These are phyloP conservation scores for Ascochyta fabae DNA, from an alignment of 2,329 filamentous ascomycete species.

Conservation along the genomic window DNA sequence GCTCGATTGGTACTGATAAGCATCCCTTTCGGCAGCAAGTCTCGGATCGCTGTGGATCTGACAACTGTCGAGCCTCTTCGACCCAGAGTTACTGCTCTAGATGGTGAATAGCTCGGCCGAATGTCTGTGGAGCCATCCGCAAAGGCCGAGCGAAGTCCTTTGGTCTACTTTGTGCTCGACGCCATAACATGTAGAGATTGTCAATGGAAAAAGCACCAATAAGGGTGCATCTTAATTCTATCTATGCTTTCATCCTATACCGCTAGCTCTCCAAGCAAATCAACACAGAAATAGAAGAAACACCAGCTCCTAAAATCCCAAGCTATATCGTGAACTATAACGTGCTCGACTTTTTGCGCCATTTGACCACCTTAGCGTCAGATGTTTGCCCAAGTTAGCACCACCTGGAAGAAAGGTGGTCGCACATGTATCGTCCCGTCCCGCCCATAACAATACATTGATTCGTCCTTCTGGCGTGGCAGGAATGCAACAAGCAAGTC, in stretches of 20 bases:
- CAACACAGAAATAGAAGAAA: constrained; percentile 5
- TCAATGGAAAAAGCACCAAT: neutral
- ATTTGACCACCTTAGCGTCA: neutral
- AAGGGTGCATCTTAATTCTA: constrained; percentile 2
- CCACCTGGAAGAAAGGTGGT: neutral
- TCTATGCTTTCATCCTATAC: constrained; percentile 8
- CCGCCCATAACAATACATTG: constrained; percentile 10
- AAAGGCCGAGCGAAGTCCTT: neutral
- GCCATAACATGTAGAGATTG: too few species aligned
- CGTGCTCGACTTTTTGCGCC: constrained; percentile 13
- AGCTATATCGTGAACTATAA: constrained; percentile 2
- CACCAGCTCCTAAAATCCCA: constrained; percentile 4
- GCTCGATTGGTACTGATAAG: constrained; percentile 5
- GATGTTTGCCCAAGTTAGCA: neutral
- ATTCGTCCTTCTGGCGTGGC: constrained; percentile 4
- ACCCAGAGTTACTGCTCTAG: neutral
- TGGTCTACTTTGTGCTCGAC: neutral
- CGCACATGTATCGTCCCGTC: constrained; percentile 12
- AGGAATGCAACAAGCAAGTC: constrained; percentile 7
- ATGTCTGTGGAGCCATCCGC: neutral
- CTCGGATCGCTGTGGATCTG: constrained; percentile 10
- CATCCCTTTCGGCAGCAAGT: neutral
- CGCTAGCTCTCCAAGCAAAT: constrained; percentile 5
- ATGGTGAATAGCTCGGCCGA: constrained; percentile 4
- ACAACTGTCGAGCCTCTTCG: constrained; percentile 15